A percentile compares a stretch with the other conserved stretches of the same genome.
These are phyloP conservation scores for Heritiera fomes DNA, from an alignment of 345 rosid genomes.

Conservation along the genomic window DNA sequence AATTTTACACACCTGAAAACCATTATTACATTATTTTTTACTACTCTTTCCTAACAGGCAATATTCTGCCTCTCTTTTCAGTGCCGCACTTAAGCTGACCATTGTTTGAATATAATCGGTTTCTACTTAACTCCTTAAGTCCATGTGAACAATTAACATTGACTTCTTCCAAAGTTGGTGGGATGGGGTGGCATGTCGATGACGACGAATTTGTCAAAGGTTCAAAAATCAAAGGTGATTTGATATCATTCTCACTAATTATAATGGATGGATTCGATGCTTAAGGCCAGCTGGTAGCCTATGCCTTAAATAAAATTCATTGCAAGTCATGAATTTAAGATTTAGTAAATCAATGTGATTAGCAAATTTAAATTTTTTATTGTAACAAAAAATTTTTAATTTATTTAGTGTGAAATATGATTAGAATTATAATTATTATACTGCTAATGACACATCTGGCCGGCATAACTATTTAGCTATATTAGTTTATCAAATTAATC, in stretches of 20 bases:
- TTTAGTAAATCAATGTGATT: neutral
- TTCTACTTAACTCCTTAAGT: neutral
- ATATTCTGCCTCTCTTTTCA: neutral
- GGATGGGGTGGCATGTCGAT: neutral
- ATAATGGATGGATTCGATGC: neutral
- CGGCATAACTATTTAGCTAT: neutral
- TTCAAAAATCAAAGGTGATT: neutral
- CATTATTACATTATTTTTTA: too few species aligned
- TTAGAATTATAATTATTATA: neutral
- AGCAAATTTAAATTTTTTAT: too few species aligned
- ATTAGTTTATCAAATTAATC: neutral
- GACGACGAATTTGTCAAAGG: neutral
- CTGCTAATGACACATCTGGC: neutral
- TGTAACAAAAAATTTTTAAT: neutral
- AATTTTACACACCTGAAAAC: too few species aligned
- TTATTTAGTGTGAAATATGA: neutral
- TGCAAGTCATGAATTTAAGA: neutral
- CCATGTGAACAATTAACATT: conserved; percentile 10
- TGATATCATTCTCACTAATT: neutral
- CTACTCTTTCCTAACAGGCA: neutral
- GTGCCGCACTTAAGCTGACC: neutral
- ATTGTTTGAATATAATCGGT: neutral
- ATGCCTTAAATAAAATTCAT: too few species aligned
- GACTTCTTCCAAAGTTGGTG: conserved; percentile 18
- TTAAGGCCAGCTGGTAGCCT: conserved; percentile 9